phyloP scores from a whole-genome alignment of 2,329 filamentous ascomycete genomes.

The Cercospora sesami region DNA sequence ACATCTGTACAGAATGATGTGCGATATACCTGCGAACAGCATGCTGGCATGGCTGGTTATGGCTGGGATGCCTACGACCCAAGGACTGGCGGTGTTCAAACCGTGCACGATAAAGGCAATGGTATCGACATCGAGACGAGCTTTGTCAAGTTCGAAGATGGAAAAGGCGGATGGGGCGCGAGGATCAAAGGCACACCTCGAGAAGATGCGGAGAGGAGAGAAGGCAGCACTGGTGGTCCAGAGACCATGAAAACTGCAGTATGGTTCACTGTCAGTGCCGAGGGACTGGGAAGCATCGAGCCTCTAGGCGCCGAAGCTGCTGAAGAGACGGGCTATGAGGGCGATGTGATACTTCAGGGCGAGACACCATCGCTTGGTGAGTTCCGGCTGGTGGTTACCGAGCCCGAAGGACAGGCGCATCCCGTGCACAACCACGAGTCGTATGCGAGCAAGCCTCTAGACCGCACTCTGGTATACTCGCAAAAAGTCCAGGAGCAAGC shows the following conservation, averaged over 20 bases:
- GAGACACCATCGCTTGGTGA: constrained; percentile 70
- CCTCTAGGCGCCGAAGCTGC: constrained; percentile 58
- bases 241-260: constrained; percentile 70
- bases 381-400: constrained; percentile 76
- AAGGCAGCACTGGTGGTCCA: constrained; percentile 27
- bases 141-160: constrained; percentile 90
- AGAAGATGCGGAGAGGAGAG: constrained; percentile 58
- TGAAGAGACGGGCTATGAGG: constrained; percentile 58
- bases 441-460: constrained; percentile 67
- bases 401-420: constrained; percentile 65
- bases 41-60: constrained; percentile 90
- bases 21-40: constrained; percentile 92
- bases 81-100: constrained; percentile 80
- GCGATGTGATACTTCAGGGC: constrained; percentile 69
- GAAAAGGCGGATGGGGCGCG: constrained; percentile 75
- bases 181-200: constrained; percentile 79
- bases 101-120: constrained; percentile 87
- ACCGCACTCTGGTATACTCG: constrained; percentile 74
- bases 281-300: constrained; percentile 69
- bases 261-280: constrained; percentile 78
- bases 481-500: constrained; percentile 64
- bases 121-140: constrained; percentile 86
- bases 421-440: constrained; percentile 62
- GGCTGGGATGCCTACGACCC: constrained; percentile 98
- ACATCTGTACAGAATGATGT: constrained; percentile 73